phyloP scores from a whole-genome alignment of 192 early-diverging fungal genomes.

The Allomyces arbusculus region DNA sequence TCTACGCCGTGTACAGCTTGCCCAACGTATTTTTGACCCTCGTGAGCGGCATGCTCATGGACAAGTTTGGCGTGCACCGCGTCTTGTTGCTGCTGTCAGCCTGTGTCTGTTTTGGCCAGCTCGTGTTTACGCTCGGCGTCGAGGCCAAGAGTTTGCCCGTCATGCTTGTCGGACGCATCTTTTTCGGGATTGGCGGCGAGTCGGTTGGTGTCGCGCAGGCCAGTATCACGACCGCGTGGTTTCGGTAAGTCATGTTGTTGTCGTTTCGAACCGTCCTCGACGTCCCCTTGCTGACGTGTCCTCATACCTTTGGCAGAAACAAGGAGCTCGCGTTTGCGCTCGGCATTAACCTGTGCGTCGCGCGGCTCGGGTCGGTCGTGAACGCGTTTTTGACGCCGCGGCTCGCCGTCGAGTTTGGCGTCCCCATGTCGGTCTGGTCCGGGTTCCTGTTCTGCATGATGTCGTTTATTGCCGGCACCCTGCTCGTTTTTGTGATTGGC shows the following conservation, averaged over 20 bases:
- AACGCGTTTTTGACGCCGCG: conserved; percentile 38
- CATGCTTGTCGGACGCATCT: conserved; percentile 31
- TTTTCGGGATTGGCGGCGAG: conserved; percentile 45
- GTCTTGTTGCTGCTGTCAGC: conserved; percentile 29
- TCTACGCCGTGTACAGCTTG: conserved; percentile 15
- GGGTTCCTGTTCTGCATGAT: conserved; percentile 22
- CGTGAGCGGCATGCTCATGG: conserved; percentile 24
- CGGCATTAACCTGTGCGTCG: conserved; percentile 25
- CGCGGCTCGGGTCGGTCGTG: conserved; percentile 28
- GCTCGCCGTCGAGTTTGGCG: conserved; percentile 14
- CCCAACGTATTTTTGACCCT: conserved; percentile 20
- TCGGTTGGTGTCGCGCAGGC: conserved; percentile 38
- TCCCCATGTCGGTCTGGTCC: conserved; percentile 25
- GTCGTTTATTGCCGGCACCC: conserved; percentile 16
- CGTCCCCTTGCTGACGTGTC: too few species aligned
- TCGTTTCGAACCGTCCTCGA: background rate
- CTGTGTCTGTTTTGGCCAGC: conserved; percentile 30
- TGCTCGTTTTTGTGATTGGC: conserved; percentile 18
- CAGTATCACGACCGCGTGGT: conserved; percentile 36
- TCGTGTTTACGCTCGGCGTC: conserved; percentile 36
- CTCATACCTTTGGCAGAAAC: conserved; percentile 5
- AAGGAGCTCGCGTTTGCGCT: conserved; percentile 38
- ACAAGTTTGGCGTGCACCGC: conserved; percentile 21
- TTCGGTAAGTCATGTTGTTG: conserved; percentile 3
- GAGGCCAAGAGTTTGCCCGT: conserved; percentile 14